Percentiles rank a stretch among this genome's conserved stretches.
Conservation (phyloP, 768 basidiomycete genomes). For the Pulveroboletus sp. region DNA sequence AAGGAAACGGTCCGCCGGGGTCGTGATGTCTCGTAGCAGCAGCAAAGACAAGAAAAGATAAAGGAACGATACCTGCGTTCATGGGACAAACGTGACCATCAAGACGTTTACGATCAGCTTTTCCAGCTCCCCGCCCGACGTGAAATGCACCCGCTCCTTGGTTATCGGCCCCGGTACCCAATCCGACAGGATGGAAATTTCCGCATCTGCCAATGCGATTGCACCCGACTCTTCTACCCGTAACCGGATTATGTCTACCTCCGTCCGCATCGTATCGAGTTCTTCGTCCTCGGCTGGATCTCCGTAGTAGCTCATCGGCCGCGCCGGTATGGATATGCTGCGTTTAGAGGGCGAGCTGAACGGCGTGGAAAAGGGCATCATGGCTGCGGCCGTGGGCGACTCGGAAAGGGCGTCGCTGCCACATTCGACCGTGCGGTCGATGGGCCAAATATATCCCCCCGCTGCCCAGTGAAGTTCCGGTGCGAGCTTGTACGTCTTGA, state of each 20-base stretch:
- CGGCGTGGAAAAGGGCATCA: constrained; percentile 24
- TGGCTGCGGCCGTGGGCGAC: constrained; percentile 15
- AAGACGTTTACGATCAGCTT: constrained; percentile 75
- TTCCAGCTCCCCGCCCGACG: constrained; percentile 61
- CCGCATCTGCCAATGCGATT: constrained; percentile 56
- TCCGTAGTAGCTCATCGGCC: constrained; percentile 43
- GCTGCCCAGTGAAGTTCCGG: constrained; percentile 80
- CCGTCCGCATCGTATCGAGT: constrained; percentile 24
- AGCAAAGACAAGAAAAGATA: neutral
- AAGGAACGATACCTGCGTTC: constrained; percentile 15
- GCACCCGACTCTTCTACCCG: constrained; percentile 69
- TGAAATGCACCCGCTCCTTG: constrained; percentile 66
- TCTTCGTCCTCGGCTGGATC: constrained; percentile 38
- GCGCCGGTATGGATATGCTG: constrained; percentile 33
- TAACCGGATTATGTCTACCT: constrained; percentile 40
- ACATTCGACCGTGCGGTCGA: constrained; percentile 65
- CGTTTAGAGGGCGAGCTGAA: constrained; percentile 22
- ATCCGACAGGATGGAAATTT: constrained; percentile 59
- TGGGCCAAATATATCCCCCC: constrained; percentile 79
- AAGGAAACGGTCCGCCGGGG: constrained; percentile 1
- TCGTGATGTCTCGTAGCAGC: neutral
- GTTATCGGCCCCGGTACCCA: constrained; percentile 45
- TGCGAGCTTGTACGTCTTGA: constrained; percentile 70
- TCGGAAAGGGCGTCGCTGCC: constrained; percentile 40
- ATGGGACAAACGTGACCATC: constrained; percentile 66